Percentiles rank a stretch among this genome's conserved stretches.
Evolutionary conservation across 129 eudicot genomes (phyloP).

Genomic region (Centaurea solstitialis): DNA sequence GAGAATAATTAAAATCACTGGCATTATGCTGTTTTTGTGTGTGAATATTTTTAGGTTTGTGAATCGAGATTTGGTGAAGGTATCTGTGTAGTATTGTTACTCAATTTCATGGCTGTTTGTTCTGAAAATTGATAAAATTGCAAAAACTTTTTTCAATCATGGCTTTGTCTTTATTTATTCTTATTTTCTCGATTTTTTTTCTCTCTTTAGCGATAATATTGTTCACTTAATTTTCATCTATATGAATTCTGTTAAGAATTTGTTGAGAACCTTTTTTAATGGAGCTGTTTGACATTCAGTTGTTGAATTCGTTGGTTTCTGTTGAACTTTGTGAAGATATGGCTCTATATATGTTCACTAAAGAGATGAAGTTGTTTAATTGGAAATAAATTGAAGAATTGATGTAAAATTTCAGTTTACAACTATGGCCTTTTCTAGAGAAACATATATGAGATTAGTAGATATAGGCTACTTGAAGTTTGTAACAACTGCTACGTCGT

Average conservation of each 20-base stretch:
- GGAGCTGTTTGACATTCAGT: conserved; percentile 7
- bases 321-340: conserved; percentile 1
- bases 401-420: conserved; percentile 9
- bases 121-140: not conserved
- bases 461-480: not conserved
- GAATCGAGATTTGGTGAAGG: not conserved
- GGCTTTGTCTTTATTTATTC: not conserved
- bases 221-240: conserved; percentile 12
- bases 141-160: conserved; percentile 14
- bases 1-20: conserved; percentile 23
- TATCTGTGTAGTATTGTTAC: not conserved
- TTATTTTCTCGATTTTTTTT: not conserved
- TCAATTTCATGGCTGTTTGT: conserved; percentile 1
- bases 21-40: conserved; percentile 28
- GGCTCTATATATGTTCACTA: not conserved
- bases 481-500: not conserved
- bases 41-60: conserved; percentile 1
- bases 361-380: conserved; percentile 1
- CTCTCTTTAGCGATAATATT: conserved; percentile 2
- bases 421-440: not conserved
- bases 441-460: conserved; percentile 1
- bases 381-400: not conserved
- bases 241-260: conserved; percentile 8
- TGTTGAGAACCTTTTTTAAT: not conserved
- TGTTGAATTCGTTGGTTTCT: not conserved